Evolutionary conservation across 2,329 filamentous ascomycete species (phyloP).

Genomic region (Apiospora saccharicola): DNA sequence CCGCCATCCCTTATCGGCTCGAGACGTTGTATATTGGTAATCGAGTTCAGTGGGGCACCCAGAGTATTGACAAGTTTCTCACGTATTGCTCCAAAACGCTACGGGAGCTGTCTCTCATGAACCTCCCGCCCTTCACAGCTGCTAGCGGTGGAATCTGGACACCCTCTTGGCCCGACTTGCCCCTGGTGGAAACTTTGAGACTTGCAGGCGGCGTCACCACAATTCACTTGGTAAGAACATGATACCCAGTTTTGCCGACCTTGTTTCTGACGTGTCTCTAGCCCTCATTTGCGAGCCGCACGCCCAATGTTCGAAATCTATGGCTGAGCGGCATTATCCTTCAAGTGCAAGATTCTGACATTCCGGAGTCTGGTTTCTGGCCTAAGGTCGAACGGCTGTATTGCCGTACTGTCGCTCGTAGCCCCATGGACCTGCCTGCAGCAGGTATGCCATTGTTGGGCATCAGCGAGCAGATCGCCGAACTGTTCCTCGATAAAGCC

Average conservation of each 20-base stretch:
- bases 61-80: slow-evolving; percentile 6
- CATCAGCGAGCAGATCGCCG: background rate
- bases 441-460: background rate
- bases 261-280: slow-evolving; percentile 24
- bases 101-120: background rate
- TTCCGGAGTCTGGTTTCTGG: slow-evolving; percentile 22
- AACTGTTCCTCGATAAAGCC: background rate
- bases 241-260: background rate
- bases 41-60: background rate
- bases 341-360: background rate
- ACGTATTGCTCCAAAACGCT: background rate
- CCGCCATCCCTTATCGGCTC: background rate
- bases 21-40: background rate
- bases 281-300: background rate
- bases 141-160: background rate
- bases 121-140: background rate
- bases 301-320: slow-evolving; percentile 37
- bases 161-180: background rate
- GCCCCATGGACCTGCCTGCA: too few relatives aligned
- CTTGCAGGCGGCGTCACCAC: background rate
- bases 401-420: slow-evolving; percentile 21
- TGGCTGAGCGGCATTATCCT: slow-evolving; percentile 34
- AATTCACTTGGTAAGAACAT: background rate
- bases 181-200: background rate
- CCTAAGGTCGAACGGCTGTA: slow-evolving; percentile 30